Percentiles rank a stretch among this genome's conserved stretches.
These are phyloP conservation scores for Nemania abortiva DNA, from an alignment of 2,329 filamentous ascomycete species.

Conservation along the genomic window DNA sequence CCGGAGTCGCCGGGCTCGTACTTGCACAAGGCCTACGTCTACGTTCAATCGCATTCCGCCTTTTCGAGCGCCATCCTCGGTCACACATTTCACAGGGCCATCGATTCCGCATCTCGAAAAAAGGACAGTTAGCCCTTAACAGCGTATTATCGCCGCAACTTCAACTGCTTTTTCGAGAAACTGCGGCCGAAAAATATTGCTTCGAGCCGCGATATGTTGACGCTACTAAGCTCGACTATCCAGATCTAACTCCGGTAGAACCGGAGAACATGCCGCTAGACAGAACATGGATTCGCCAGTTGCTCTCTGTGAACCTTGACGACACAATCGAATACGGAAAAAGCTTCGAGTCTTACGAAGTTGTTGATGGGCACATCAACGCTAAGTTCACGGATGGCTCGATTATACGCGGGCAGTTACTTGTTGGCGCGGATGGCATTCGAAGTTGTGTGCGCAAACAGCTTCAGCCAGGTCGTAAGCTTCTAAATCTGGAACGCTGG, in stretches of 20 bases:
- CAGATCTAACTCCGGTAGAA: slow-evolving; percentile 37
- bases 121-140: slow-evolving; percentile 44
- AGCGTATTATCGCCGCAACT: slow-evolving; percentile 46
- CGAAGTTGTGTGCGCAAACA: too few relatives aligned
- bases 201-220: slow-evolving; percentile 50
- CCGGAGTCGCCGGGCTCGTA: slow-evolving; percentile 59
- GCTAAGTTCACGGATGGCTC: too few relatives aligned
- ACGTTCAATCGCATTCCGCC: slow-evolving; percentile 48
- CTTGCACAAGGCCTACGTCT: slow-evolving; percentile 52
- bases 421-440: too few relatives aligned
- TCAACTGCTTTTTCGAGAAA: slow-evolving; percentile 41
- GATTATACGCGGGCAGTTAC: too few relatives aligned
- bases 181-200: slow-evolving; percentile 39
- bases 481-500: slow-evolving; percentile 41
- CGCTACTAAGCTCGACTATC: slow-evolving; percentile 42
- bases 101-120: slow-evolving; percentile 48
- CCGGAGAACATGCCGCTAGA: slow-evolving; percentile 47
- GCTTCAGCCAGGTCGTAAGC: too few relatives aligned
- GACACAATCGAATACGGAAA: too few relatives aligned
- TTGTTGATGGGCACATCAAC: too few relatives aligned
- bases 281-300: slow-evolving; percentile 32
- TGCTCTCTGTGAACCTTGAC: too few relatives aligned
- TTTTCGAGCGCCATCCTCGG: slow-evolving; percentile 48
- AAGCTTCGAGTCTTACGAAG: too few relatives aligned
- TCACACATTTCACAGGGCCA: slow-evolving; percentile 47